Evolutionary conservation across 805 yeast species (phyloP), one percentile per base, ranked within the genome.

Genomic region (Starmerella tilneyi): DNA sequence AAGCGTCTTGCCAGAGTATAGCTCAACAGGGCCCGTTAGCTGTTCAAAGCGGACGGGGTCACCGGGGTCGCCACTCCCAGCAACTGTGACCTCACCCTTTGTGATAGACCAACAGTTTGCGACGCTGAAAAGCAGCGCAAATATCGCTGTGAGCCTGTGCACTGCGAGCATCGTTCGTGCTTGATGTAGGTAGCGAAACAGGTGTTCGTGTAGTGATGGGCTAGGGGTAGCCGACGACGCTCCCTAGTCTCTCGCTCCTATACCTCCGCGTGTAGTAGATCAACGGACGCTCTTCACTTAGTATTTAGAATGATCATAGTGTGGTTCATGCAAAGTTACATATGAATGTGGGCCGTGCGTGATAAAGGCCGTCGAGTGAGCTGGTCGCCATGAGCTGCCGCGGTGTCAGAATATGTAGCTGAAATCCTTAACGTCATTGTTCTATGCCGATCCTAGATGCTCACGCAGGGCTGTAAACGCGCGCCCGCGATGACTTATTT

Each of bases 401-500:
- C n/a, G n/a, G n/a, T n/a, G n/a, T n/a, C n/a, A n/a, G n/a, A n/a
- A n/a, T n/a, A n/a, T n/a, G n/a, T n/a, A n/a, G n/a, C n/a, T n/a
- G n/a, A n/a, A n/a, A n/a, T n/a, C n/a, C n/a, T n/a, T n/a, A n/a
- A n/a, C n/a, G n/a, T n/a, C n/a, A n/a, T n/a, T n/a, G n/a, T n/a
- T n/a, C 27, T 33, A 29, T 27, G 11, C n/a, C 32, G 37, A 22
- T 11, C 49, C 44, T 30, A 68, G 52, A 45, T 68, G 84, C 21
- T 70, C 75, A 59, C 74, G 76, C 46, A 92, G 73, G 61, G 82
- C 74, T 45, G 70, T 76, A 57, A 92, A 72, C 0, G 98, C 96
- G 63, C 73, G 79, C 59, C 72, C 85, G 57, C 99, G 73, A 59
- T 94, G 98, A 53, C 94, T 81, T 51, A 92, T 82, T 17, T 71